Evolutionary conservation across 2,329 filamentous ascomycete genomes (phyloP).

Genomic region (Daldinia sp.): DNA sequence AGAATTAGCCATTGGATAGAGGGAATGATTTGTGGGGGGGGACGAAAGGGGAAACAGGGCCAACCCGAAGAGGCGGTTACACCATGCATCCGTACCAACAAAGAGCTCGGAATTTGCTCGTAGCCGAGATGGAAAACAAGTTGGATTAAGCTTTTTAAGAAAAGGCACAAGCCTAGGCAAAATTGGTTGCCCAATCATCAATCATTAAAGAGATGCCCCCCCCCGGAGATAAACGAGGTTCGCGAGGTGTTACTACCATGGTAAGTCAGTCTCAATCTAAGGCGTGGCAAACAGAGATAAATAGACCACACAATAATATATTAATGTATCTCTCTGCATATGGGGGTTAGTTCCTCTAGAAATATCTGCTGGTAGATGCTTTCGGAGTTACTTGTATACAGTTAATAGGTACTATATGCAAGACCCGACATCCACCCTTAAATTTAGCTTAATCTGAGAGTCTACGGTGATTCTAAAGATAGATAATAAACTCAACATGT

Average conservation of each 20-base stretch:
- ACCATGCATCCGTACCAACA: neutral
- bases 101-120: neutral
- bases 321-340: neutral
- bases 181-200: neutral
- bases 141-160: conserved; percentile 7
- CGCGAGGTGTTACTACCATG: neutral
- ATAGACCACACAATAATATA: neutral
- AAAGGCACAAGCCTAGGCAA: neutral
- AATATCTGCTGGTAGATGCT: neutral
- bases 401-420: too few species aligned
- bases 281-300: neutral
- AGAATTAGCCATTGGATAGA: too few species aligned
- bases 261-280: neutral
- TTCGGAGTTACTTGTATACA: neutral
- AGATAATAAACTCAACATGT: too few species aligned
- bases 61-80: neutral
- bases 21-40: neutral
- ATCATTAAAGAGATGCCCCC: neutral
- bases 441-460: neutral
- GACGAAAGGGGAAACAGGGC: neutral
- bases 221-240: neutral
- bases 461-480: neutral
- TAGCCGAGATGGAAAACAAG: neutral
- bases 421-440: neutral
- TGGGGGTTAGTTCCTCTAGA: neutral